phyloP scores from a whole-genome alignment of 1,139 yeast species.

The Yamadazyma trypodendri region DNA sequence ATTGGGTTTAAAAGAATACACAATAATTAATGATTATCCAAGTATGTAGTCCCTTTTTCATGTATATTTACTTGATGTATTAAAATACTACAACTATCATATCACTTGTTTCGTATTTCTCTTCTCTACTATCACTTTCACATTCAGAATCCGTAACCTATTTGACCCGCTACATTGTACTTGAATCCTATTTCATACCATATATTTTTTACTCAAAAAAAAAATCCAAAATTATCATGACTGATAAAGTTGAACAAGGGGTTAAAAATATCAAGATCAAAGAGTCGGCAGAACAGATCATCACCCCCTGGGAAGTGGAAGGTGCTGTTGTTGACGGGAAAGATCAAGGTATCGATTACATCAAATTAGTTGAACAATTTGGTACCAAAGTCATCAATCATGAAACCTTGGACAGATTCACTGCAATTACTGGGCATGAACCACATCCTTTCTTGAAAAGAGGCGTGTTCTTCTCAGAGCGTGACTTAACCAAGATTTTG shows the following conservation, averaged over 20 bases:
- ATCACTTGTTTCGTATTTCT: too few species aligned
- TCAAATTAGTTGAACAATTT: slow-evolving; percentile 77
- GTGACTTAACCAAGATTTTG: slow-evolving; percentile 79
- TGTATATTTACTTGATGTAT: slow-evolving; percentile 19
- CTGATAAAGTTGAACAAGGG: slow-evolving; percentile 22
- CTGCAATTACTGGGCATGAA: slow-evolving; percentile 77
- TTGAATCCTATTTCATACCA: too few species aligned
- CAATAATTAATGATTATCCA: slow-evolving; percentile 17
- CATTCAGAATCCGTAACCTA: not conserved
- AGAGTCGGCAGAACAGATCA: slow-evolving; percentile 54
- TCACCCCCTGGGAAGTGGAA: slow-evolving; percentile 99
- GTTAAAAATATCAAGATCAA: slow-evolving; percentile 24
- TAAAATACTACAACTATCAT: slow-evolving; percentile 15
- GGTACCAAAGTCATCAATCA: slow-evolving; percentile 76
- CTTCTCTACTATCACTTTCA: too few species aligned
- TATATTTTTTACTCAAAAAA: too few species aligned
- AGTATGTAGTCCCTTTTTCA: slow-evolving; percentile 15
- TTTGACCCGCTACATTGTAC: too few species aligned
- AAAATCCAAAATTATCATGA: slow-evolving; percentile 8
- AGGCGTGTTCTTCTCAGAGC: slow-evolving; percentile 90
- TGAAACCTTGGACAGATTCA: slow-evolving; percentile 76
- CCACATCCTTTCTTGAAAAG: slow-evolving; percentile 93
- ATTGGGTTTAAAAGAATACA: slow-evolving; percentile 34
- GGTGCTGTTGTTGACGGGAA: slow-evolving; percentile 97
- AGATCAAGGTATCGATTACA: slow-evolving; percentile 86